Evolutionary conservation across 306 rosid genomes (phyloP), one percentile per base, ranked within the genome.

Genomic region (Urtica urens): DNA sequence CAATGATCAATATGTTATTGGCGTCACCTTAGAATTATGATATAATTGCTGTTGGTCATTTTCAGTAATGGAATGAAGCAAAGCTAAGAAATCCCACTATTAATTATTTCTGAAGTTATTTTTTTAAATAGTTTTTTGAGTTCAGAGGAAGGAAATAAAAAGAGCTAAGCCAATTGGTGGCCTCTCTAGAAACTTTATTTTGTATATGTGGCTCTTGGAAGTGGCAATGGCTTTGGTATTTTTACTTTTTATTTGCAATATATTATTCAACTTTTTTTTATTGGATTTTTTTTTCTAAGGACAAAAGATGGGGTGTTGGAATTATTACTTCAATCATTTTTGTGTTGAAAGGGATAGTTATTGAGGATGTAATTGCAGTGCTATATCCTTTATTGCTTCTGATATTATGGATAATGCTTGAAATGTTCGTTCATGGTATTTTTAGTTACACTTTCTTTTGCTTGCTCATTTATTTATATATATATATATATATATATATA

Each of bases 321-420:
- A 55, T 70, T 59, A 66, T 72, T 70, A 53, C 60, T 51, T 33
- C 74, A 78, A 67, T 82, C 67, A 75, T 75, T 64, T 61, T 59
- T 39, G 37, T 34, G 57, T 74, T 71, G 85, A 81, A 74, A 73
- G 57, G 65, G 41, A 61, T 47, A 55, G 15, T 22, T n/a, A 21
- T 57, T 27, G 30, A 15, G 46, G 40, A 54, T 17, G 10, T 47
- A 56, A 49, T 47, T 54, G 47, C 49, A 51, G 51, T 49, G 62
- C 49, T 15, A 43, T 31, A 35, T 37, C 43, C 43, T 55, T 54
- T 49, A 5, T 26, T 19, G 29, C 5, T 60, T 39, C 15, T 41
- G 7, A 18, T 30, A 28, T 27, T 38, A 30, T 15, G 38, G 59
- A 54, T 41, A 20, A 62, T 31, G 67, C 67, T 53, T 45, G 28